Percentiles rank a stretch among this genome's conserved stretches.
Evolutionary conservation across 2,329 filamentous ascomycete species (phyloP).

Genomic region (Intubia oerlemansii): DNA sequence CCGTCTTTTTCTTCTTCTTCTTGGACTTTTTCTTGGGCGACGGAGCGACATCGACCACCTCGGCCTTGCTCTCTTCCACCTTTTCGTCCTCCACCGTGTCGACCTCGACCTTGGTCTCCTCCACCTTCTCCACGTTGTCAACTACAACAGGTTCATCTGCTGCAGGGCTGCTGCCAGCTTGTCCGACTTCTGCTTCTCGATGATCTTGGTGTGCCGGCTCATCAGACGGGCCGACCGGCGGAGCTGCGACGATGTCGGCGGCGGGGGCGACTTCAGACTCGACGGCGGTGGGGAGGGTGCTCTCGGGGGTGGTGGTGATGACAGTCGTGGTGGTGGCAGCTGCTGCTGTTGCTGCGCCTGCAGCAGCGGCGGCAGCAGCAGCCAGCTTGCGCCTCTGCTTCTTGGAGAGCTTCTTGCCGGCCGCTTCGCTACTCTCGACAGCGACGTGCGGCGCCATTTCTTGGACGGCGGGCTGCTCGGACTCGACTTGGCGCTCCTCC

Average conservation of each 20-base stretch:
- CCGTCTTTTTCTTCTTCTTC: too few species aligned
- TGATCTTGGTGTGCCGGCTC: slow-evolving; percentile 1
- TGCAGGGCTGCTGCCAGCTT: slow-evolving; percentile 3
- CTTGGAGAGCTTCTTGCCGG: slow-evolving; percentile 6
- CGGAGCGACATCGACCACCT: too few species aligned
- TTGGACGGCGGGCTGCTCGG: too few species aligned
- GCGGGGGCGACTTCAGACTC: background rate
- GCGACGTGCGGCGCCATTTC: too few species aligned
- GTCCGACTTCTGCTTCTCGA: background rate
- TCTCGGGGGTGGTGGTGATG: too few species aligned
- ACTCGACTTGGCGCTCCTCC: slow-evolving; percentile 2
- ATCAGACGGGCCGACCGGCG: slow-evolving; percentile 1
- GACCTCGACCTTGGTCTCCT: too few species aligned
- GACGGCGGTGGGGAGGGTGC: background rate
- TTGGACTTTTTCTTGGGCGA: too few species aligned
- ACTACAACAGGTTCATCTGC: slow-evolving; percentile 3
- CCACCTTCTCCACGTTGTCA: too few species aligned
- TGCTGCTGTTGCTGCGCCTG: background rate
- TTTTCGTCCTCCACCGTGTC: too few species aligned
- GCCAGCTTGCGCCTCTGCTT: slow-evolving; percentile 6
- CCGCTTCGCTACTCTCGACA: too few species aligned
- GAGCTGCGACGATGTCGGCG: background rate
- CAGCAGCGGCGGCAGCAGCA: slow-evolving; percentile 5
- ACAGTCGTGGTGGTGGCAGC: too few species aligned
- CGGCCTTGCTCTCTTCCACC: too few species aligned